Conservation (phyloP, 2,329 filamentous ascomycete species). For the Penicillium sp. region DNA sequence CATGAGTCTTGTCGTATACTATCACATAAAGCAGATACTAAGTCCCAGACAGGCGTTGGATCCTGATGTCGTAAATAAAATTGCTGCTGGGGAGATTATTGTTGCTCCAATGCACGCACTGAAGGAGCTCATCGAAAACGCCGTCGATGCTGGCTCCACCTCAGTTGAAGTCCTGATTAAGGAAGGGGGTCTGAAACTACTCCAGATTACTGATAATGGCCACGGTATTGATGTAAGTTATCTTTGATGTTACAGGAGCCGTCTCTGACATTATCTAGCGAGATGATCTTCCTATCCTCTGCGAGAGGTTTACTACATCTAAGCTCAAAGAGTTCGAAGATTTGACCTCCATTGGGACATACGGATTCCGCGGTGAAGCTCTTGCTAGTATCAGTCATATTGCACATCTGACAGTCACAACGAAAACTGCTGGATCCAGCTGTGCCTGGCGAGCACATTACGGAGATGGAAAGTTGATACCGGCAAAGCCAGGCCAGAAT, state of each 20-base stretch:
- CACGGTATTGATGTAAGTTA: constrained; percentile 80
- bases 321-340: constrained; percentile 95
- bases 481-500: constrained; percentile 82
- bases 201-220: constrained; percentile 97
- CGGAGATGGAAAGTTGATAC: constrained; percentile 73
- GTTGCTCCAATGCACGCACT: constrained; percentile 93
- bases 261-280: constrained; percentile 53
- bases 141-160: constrained; percentile 94
- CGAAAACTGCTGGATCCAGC: constrained; percentile 81
- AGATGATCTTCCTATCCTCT: constrained; percentile 87
- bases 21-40: neutral
- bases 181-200: constrained; percentile 87
- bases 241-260: neutral
- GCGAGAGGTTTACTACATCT: constrained; percentile 94
- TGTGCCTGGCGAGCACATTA: constrained; percentile 92
- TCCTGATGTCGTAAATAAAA: constrained; percentile 95
- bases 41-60: constrained; percentile 67
- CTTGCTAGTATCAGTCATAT: constrained; percentile 98
- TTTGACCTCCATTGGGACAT: constrained; percentile 82
- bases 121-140: constrained; percentile 95
- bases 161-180: constrained; percentile 87
- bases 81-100: constrained; percentile 96
- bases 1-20: neutral
- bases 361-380: constrained; percentile 96
- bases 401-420: constrained; percentile 91